These are phyloP conservation scores for Halteria grandinella DNA, from an alignment of 73 alveolate species.

Conservation along the genomic window DNA sequence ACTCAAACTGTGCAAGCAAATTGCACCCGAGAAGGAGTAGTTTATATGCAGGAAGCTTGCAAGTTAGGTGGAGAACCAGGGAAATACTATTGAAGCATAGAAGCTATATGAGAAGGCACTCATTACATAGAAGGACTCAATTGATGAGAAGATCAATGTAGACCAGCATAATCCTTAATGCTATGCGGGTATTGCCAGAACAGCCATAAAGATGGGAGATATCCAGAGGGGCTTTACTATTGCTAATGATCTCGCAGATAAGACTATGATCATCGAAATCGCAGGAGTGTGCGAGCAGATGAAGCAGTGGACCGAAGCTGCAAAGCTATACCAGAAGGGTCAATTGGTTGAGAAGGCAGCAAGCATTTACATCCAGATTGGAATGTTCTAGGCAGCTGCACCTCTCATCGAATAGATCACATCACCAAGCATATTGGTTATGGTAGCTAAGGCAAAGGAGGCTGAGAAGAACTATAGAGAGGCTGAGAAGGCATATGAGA, in stretches of 20 bases:
- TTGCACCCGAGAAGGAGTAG: conserved; percentile 92
- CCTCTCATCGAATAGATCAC: conserved; percentile 88
- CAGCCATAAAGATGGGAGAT: conserved; percentile 97
- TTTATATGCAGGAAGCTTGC: conserved; percentile 95
- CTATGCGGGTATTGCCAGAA: conserved; percentile 99
- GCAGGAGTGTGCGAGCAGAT: conserved; percentile 91
- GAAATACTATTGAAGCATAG: conserved; percentile 93
- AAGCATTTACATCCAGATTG: conserved; percentile 84
- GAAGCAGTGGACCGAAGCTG: conserved; percentile 93
- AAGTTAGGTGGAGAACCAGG: conserved; percentile 93
- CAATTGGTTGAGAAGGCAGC: conserved; percentile 99
- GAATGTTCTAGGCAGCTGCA: conserved; percentile 89
- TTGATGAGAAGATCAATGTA: conserved; percentile 76
- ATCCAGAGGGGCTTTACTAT: conserved; percentile 92
- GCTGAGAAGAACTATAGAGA: conserved; percentile 91
- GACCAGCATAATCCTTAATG: conserved; percentile 90
- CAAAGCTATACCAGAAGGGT: conserved; percentile 95
- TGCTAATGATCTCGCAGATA: conserved; percentile 94
- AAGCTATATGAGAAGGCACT: conserved; percentile 93
- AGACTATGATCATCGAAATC: conserved; percentile 85
- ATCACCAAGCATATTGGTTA: conserved; percentile 95
- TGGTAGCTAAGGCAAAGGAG: conserved; percentile 99
- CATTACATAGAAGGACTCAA: conserved; percentile 70
- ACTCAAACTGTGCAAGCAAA: conserved; percentile 85
- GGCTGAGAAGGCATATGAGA: conserved; percentile 96